Percentiles rank a stretch among this genome's conserved stretches.
Evolutionary conservation across 768 basidiomycete species (phyloP).

Genomic region (Zangia roseola): DNA sequence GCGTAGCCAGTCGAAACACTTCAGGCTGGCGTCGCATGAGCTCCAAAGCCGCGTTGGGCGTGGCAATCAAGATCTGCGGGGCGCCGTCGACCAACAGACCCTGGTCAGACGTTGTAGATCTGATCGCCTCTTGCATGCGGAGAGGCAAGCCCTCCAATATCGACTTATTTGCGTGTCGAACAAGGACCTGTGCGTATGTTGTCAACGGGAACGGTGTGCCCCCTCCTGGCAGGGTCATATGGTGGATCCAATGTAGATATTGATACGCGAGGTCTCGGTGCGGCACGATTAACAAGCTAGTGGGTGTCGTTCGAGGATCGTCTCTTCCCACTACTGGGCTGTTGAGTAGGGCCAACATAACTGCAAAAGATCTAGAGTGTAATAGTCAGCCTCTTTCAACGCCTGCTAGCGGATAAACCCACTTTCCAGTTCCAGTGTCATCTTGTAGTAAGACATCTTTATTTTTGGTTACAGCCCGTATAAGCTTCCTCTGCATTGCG

Average conservation of each 20-base stretch:
- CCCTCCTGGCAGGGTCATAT: slow-evolving; percentile 39
- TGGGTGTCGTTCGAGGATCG: slow-evolving; percentile 35
- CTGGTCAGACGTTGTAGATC: slow-evolving; percentile 31
- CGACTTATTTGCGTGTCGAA: slow-evolving; percentile 45
- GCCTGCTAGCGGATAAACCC: slow-evolving; percentile 25
- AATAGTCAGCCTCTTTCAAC: slow-evolving; percentile 2
- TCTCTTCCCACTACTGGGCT: slow-evolving; percentile 23
- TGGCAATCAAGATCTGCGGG: slow-evolving; percentile 70
- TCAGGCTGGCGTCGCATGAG: slow-evolving; percentile 43
- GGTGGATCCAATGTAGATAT: slow-evolving; percentile 61
- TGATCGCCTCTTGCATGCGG: slow-evolving; percentile 30
- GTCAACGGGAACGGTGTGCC: slow-evolving; percentile 34
- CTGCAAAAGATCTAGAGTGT: slow-evolving; percentile 62
- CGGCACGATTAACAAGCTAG: slow-evolving; percentile 65
- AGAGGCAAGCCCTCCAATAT: slow-evolving; percentile 17
- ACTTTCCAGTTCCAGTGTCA: slow-evolving; percentile 81
- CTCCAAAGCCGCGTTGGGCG: slow-evolving; percentile 67
- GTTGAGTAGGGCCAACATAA: slow-evolving; percentile 64
- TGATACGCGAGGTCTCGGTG: slow-evolving; percentile 74
- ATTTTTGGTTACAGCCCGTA: slow-evolving; percentile 55
- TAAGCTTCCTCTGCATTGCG: slow-evolving; percentile 54
- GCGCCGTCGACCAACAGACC: slow-evolving; percentile 38
- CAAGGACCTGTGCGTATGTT: slow-evolving; percentile 57
- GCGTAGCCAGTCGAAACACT: slow-evolving; percentile 43
- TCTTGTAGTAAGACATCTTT: slow-evolving; percentile 69